These are phyloP conservation scores for Phalaenopsis aphrodite DNA, from an alignment of 106 monocot genomes.

Conservation along the genomic window DNA sequence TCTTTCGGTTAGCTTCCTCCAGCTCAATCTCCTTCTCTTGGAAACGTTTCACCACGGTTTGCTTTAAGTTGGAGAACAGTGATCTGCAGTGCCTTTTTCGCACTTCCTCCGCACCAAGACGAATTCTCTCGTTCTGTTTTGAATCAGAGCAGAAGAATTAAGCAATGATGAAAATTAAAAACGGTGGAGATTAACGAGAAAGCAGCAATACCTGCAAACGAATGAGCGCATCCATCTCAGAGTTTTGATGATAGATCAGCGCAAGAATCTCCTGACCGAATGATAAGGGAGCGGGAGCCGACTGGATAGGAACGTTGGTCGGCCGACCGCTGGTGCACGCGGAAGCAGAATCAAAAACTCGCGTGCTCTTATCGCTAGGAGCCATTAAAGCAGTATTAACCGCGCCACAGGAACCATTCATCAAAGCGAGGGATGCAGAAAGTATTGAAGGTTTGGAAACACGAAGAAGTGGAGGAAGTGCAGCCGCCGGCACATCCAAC, in stretches of 20 bases:
- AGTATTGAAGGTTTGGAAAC: background rate
- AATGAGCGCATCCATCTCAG: slow-evolving; percentile 43
- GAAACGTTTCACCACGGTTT: slow-evolving; percentile 16
- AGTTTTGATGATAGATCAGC: slow-evolving; percentile 23
- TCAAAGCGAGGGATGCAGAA: background rate
- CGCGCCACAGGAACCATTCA: background rate
- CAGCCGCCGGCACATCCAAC: background rate
- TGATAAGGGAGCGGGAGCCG: background rate
- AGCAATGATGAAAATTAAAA: background rate
- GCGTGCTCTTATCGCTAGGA: background rate
- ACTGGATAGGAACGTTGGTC: background rate
- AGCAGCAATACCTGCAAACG: slow-evolving; percentile 28
- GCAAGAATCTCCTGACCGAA: slow-evolving; percentile 20
- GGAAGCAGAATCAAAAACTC: slow-evolving; percentile 9
- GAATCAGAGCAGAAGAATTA: background rate
- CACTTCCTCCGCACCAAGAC: slow-evolving; percentile 23
- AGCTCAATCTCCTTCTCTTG: slow-evolving; percentile 43
- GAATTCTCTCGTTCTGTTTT: slow-evolving; percentile 39
- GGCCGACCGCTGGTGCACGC: slow-evolving; percentile 36
- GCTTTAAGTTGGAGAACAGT: slow-evolving; percentile 20
- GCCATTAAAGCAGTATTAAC: background rate
- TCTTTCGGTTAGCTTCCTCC: slow-evolving; percentile 19
- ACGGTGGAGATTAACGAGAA: background rate
- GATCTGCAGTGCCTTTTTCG: slow-evolving; percentile 27
- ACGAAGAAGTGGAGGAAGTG: background rate